These are phyloP conservation scores for Mucor velutinosus DNA, from an alignment of 371 early-diverging fungal genomes.

Conservation along the genomic window DNA sequence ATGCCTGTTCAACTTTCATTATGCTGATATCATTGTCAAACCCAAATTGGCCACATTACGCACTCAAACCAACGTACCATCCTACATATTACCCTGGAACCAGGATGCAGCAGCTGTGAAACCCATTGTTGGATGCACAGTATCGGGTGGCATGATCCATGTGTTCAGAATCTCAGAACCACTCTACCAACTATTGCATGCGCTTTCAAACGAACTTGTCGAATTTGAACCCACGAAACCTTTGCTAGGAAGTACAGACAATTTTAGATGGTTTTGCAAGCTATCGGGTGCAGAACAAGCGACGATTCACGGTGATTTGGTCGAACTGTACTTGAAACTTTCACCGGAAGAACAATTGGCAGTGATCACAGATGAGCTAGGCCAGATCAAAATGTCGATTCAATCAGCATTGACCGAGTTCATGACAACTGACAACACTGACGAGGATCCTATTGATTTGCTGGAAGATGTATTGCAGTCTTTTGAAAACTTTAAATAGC, in stretches of 20 bases:
- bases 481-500: not conserved
- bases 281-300: slow-evolving; percentile 22
- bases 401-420: not conserved
- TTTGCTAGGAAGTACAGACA: slow-evolving; percentile 26
- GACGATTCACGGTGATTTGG: slow-evolving; percentile 37
- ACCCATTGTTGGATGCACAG: slow-evolving; percentile 37
- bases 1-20: slow-evolving; percentile 34
- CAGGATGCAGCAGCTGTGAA: not conserved
- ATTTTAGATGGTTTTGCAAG: slow-evolving; percentile 35
- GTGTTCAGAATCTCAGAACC: slow-evolving; percentile 24
- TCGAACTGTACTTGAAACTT: slow-evolving; percentile 19
- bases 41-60: slow-evolving; percentile 24
- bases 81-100: slow-evolving; percentile 18
- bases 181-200: slow-evolving; percentile 16
- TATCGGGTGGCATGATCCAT: slow-evolving; percentile 35
- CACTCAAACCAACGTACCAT: slow-evolving; percentile 5
- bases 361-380: not conserved
- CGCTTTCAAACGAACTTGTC: slow-evolving; percentile 26
- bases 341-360: slow-evolving; percentile 11
- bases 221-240: slow-evolving; percentile 21
- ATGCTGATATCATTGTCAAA: slow-evolving; percentile 37
- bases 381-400: not conserved
- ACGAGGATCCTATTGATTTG: not conserved
- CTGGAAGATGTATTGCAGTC: not conserved
- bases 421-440: not conserved